Evolutionary conservation across 305 asterid species (phyloP), one percentile per base, ranked within the genome.

Genomic region (Lippia alba): DNA sequence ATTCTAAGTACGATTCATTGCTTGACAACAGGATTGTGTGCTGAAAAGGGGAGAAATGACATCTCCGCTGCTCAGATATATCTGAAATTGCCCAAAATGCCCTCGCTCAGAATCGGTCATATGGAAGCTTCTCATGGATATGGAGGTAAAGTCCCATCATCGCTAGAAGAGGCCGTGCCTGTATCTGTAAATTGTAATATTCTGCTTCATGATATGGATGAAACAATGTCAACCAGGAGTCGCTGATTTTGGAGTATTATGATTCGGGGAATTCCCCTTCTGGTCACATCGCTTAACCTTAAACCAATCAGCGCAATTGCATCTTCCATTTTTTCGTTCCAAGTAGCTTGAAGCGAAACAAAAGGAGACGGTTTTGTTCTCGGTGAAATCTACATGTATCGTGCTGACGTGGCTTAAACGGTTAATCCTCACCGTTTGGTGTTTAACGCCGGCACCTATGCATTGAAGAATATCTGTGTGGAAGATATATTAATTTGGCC

Each of bases 21-120:
- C 67, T 62, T 18, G 67, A 45, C 17, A 8, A 8, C 44, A 49
- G 68, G 68, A 9, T 49, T 24, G 18, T 50, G 18, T 60, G 30
- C 30, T 33, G 34, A 20, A 11, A 66, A 18, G 17, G 17, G 33
- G 55, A 12, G 30, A 67, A 39, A 2, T 16, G 2, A 5, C 61
- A 34, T 34, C 39, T 4, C 11, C 1, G 17, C 41, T 15, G 67
- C 30, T 60, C 10, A 50, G 50, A 61, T 12, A 15, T 9, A 18
- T 40, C 4, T 14, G 51, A 2, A 40, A 40, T 30, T 41, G 53
- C 66, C 16, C 40, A 36, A 36, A 36, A 44, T 44, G 9, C 6
- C 39, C 50, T 64, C 46, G 1, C 30, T 46, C 44, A 14, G n/a
- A 40, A 20, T 48, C 12, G 24, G 57, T 48, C 5, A 15, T 18